Percentiles rank a stretch among this genome's conserved stretches.
These are phyloP conservation scores for Zostera marina DNA, from an alignment of 116 monocot species.

Conservation along the genomic window DNA sequence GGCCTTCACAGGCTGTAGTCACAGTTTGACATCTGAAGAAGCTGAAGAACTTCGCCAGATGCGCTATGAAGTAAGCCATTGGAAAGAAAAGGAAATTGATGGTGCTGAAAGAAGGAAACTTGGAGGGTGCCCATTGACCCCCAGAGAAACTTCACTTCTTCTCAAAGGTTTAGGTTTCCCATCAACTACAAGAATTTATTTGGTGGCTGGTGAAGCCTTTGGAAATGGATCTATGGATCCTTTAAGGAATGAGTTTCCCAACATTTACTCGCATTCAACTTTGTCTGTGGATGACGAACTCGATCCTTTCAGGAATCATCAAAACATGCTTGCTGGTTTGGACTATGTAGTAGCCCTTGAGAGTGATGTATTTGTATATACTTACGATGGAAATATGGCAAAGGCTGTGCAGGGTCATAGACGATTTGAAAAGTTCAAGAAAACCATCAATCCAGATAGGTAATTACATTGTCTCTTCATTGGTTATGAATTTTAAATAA, in stretches of 20 bases:
- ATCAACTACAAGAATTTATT: constrained; percentile 68
- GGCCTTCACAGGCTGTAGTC: constrained; percentile 82
- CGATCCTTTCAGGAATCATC: constrained; percentile 52
- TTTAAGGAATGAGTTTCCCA: constrained; percentile 56
- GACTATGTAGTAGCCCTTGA: constrained; percentile 89
- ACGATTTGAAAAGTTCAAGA: constrained; percentile 78
- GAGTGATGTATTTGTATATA: constrained; percentile 89
- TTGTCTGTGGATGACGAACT: constrained; percentile 67
- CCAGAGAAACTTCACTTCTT: constrained; percentile 85
- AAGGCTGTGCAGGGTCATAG: constrained; percentile 94
- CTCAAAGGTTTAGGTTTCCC: constrained; percentile 83
- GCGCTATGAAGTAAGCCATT: constrained; percentile 79
- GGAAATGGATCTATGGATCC: constrained; percentile 79
- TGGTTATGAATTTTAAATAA: background rate
- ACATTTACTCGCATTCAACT: constrained; percentile 61
- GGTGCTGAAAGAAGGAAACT: constrained; percentile 45
- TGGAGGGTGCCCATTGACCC: constrained; percentile 88
- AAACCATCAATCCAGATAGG: constrained; percentile 91
- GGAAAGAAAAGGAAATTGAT: constrained; percentile 98
- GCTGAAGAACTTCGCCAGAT: constrained; percentile 63
- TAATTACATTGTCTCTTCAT: constrained; percentile 6
- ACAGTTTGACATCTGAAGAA: constrained; percentile 69
- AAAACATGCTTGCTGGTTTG: constrained; percentile 96
- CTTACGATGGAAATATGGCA: constrained; percentile 97
- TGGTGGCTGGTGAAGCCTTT: constrained; percentile 87